Evolutionary conservation across 1,284 basidiomycete genomes (phyloP), one percentile per base, ranked within the genome.

Genomic region (Baeospora myosura): DNA sequence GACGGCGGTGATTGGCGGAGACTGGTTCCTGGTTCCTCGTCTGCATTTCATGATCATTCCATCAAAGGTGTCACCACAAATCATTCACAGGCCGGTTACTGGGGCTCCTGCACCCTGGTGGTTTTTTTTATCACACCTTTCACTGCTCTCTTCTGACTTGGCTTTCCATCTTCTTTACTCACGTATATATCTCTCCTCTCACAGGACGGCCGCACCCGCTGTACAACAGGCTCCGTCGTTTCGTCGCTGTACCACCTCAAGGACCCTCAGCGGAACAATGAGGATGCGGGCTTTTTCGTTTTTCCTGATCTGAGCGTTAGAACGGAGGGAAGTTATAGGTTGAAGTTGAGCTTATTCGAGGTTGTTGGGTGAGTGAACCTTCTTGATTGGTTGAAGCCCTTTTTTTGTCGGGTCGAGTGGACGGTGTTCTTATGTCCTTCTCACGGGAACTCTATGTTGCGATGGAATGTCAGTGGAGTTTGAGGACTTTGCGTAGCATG

Each of bases 201-300:
- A 12, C 43, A 80, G 73, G 92, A 95, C 52, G 89, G 90, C n/a
- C 85, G 88, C 55, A 94, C 87, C 30, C 71, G 88, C 21, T 91
- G 86, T 64, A 86, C 91, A 1, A 91, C 88, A 0, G 91, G 92
- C 34, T 88, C 80, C 2, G 88, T 91, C 35, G 94, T 96, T 1
- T 92, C 89, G 0, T 89, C 85, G 4, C 68, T 97, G n/a, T 97
- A 96, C 60, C 92, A 96, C 55, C 72, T 97, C 45, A 94, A 93
- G 59, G 95, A 97, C 57, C 78, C 89, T 8, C 89, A 92, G 53
- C 78, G 88, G 53, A 76, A 74, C 46, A 82, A 83, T 47, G 72
- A 78, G 55, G 67, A 66, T 62, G 20, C 23, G 56, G 90, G 89
- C 0, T 92, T 93, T 65, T 93, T 93, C 53, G 88, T 94, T 14